These are phyloP conservation scores for Fusarium phyllophilum DNA, from an alignment of 2,329 filamentous ascomycete species.

Conservation along the genomic window DNA sequence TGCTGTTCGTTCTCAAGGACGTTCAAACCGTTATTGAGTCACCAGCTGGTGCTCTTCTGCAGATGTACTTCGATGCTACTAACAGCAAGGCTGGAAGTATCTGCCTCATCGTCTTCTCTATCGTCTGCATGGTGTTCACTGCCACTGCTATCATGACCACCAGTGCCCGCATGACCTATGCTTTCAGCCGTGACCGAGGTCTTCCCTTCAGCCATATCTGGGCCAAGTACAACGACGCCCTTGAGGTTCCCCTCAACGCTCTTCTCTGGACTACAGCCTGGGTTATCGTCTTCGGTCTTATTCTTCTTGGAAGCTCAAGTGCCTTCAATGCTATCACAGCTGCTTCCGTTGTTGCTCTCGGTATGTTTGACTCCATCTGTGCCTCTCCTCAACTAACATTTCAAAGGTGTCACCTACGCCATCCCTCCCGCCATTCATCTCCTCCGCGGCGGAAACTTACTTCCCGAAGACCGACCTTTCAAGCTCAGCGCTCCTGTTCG, in stretches of 20 bases:
- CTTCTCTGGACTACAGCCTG: conserved; percentile 69
- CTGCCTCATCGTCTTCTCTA: conserved; percentile 73
- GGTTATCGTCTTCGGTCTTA: conserved; percentile 74
- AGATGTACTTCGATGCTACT: conserved; percentile 74
- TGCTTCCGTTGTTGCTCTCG: conserved; percentile 77
- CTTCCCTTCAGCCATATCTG: conserved; percentile 72
- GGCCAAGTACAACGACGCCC: conserved; percentile 67
- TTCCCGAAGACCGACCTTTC: conserved; percentile 62
- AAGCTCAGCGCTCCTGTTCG: conserved; percentile 50
- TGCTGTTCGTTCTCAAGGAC: conserved; percentile 72
- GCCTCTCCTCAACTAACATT: conserved; percentile 41
- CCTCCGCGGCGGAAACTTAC: conserved; percentile 70
- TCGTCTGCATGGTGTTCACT: conserved; percentile 73
- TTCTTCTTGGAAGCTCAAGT: conserved; percentile 73
- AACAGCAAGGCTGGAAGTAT: conserved; percentile 69
- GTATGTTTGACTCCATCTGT: background rate
- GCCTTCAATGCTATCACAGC: conserved; percentile 80
- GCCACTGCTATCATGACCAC: conserved; percentile 73
- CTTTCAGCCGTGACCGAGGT: conserved; percentile 72
- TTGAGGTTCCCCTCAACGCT: conserved; percentile 75
- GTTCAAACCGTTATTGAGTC: conserved; percentile 66
- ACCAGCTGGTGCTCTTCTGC: conserved; percentile 66
- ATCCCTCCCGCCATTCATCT: conserved; percentile 79
- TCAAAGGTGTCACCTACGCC: conserved; percentile 69
- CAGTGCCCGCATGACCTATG: conserved; percentile 73